These are phyloP conservation scores for Cladosporium sp. DNA, from an alignment of 2,329 filamentous ascomycete genomes.

Conservation along the genomic window DNA sequence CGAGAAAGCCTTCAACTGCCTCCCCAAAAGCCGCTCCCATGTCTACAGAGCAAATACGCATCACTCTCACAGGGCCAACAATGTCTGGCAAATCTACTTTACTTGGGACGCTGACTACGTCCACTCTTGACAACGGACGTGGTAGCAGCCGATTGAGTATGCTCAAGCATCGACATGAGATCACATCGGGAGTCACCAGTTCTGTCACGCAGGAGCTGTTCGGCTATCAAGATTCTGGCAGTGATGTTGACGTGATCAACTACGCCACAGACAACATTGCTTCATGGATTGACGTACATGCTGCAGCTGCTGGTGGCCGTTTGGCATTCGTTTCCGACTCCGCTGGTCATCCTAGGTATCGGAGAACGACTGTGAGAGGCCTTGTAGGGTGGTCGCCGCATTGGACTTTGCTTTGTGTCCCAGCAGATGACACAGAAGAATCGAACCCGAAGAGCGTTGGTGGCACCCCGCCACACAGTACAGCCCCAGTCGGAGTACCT, in stretches of 20 bases:
- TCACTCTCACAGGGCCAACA: conserved; percentile 85
- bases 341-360: conserved; percentile 83
- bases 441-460: conserved; percentile 33
- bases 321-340: conserved; percentile 89
- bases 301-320: conserved; percentile 66
- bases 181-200: conserved; percentile 86
- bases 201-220: conserved; percentile 92
- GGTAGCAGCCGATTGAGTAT: conserved; percentile 86
- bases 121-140: conserved; percentile 83
- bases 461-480: conserved; percentile 32
- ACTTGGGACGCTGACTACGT: conserved; percentile 81
- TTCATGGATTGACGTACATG: conserved; percentile 93
- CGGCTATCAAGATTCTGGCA: conserved; percentile 58
- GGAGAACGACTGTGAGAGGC: conserved; percentile 81
- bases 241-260: conserved; percentile 60
- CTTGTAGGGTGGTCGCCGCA: conserved; percentile 95
- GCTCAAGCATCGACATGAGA: conserved; percentile 89
- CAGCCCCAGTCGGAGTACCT: conserved; percentile 34
- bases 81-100: conserved; percentile 91
- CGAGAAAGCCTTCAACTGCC: not conserved
- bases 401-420: conserved; percentile 85
- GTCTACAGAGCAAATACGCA: conserved; percentile 67
- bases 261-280: conserved; percentile 83
- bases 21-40: not conserved
- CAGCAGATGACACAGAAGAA: conserved; percentile 66